Conservation (phyloP, 345 rosid genomes). For the Eucalyptus cloeziana region DNA sequence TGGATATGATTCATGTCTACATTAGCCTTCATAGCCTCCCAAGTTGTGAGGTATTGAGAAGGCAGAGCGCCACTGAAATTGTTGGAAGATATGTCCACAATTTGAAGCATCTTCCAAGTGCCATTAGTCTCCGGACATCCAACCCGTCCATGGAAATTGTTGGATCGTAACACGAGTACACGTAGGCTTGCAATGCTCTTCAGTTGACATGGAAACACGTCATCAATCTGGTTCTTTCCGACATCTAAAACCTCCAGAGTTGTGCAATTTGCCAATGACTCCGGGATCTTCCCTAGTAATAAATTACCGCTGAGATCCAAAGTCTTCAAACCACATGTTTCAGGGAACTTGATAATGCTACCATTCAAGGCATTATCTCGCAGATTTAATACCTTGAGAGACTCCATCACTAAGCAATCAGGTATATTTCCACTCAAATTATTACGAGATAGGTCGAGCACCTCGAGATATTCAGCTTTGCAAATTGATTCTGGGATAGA, state of each 20-base stretch:
- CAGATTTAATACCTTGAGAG: slow-evolving; percentile 1
- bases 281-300: slow-evolving; percentile 9
- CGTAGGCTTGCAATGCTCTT: slow-evolving; percentile 6
- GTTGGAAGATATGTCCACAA: too few species aligned
- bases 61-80: background rate
- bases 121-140: too few species aligned
- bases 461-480: background rate
- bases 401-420: background rate
- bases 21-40: background rate
- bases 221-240: slow-evolving; percentile 14
- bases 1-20: background rate
- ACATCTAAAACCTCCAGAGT: slow-evolving; percentile 20
- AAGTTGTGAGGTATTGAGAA: background rate
- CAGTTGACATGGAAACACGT: slow-evolving; percentile 18
- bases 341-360: background rate
- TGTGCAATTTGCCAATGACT: slow-evolving; percentile 11
- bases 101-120: too few species aligned
- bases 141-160: too few species aligned
- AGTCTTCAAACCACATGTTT: slow-evolving; percentile 5
- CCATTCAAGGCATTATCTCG: background rate
- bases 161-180: slow-evolving; percentile 15
- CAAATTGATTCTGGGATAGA: background rate
- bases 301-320: slow-evolving; percentile 18
- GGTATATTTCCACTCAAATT: rapidly evolving
- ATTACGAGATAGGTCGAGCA: background rate